Percentiles rank a stretch among this genome's conserved stretches.
Evolutionary conservation across 2,329 filamentous ascomycete genomes (phyloP).

Genomic region (Hortaea werneckii): DNA sequence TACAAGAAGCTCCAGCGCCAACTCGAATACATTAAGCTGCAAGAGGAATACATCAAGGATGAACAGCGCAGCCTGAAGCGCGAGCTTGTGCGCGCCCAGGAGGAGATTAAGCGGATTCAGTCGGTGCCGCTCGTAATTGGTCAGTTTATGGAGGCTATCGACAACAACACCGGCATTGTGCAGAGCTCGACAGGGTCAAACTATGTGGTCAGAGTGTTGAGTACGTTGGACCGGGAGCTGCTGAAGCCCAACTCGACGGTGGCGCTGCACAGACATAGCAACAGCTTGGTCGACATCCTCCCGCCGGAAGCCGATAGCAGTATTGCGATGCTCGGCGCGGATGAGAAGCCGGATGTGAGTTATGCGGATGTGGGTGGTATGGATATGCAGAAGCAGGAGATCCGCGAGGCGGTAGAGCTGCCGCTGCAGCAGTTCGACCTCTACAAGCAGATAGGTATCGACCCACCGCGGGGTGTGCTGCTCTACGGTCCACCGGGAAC

Average conservation of each 20-base stretch:
- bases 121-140: conserved; percentile 96
- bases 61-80: conserved; percentile 97
- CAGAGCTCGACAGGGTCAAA: conserved; percentile 97
- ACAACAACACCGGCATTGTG: conserved; percentile 98
- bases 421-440: conserved; percentile 96
- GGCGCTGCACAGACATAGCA: conserved; percentile 94
- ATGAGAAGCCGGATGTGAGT: conserved; percentile 97
- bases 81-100: conserved; percentile 91
- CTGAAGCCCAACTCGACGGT: conserved; percentile 97
- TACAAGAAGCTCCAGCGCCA: conserved; percentile 96
- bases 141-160: conserved; percentile 99
- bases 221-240: conserved; percentile 93
- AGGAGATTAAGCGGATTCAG: conserved; percentile 99
- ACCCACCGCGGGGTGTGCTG: conserved; percentile 89
- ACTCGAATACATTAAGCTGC: conserved; percentile 91
- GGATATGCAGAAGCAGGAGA: conserved; percentile 99
- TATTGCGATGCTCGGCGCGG: conserved; percentile 91
- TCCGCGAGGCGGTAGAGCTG: conserved; percentile 91
- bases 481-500: conserved; percentile 94
- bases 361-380: conserved; percentile 96
- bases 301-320: conserved; percentile 98
- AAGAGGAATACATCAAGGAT: conserved; percentile 99
- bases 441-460: conserved; percentile 98
- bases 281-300: conserved; percentile 94
- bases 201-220: conserved; percentile 96